Evolutionary conservation across 2,329 filamentous ascomycete species (phyloP).

Genomic region (Cylindrodendrum hubeiense): DNA sequence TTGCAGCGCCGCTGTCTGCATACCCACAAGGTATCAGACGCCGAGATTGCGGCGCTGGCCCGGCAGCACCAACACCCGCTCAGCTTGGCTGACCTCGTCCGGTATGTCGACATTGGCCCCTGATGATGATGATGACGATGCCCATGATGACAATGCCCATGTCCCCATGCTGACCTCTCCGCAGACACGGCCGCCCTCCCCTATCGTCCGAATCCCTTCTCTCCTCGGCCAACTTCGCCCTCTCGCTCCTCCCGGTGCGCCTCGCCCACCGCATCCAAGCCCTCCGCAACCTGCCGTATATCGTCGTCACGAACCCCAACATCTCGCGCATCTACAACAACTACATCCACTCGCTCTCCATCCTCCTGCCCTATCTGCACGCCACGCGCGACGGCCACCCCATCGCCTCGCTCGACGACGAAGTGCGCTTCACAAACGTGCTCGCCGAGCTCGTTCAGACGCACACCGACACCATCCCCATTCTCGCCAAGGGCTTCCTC

Average conservation of each 20-base stretch:
- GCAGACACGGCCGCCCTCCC: slow-evolving; percentile 82
- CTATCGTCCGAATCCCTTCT: slow-evolving; percentile 84
- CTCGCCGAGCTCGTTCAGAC: slow-evolving; percentile 96
- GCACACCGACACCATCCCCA: slow-evolving; percentile 93
- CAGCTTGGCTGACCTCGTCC: slow-evolving; percentile 89
- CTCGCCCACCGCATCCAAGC: slow-evolving; percentile 95
- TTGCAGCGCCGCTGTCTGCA: slow-evolving; percentile 30
- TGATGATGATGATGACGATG: not conserved
- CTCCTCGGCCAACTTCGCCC: slow-evolving; percentile 94
- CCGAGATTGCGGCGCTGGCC: slow-evolving; percentile 83
- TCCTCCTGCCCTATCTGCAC: slow-evolving; percentile 82
- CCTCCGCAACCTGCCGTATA: slow-evolving; percentile 93
- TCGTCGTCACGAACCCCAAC: slow-evolving; percentile 97
- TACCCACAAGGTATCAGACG: slow-evolving; percentile 67
- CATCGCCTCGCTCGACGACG: slow-evolving; percentile 79
- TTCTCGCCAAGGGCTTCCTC: slow-evolving; percentile 90
- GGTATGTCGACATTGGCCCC: slow-evolving; percentile 62
- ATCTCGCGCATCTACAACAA: slow-evolving; percentile 96
- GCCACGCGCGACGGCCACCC: slow-evolving; percentile 59
- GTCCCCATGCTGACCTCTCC: not conserved
- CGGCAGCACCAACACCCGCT: slow-evolving; percentile 83
- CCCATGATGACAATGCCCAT: not conserved
- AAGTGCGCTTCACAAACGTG: slow-evolving; percentile 90
- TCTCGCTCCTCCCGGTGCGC: slow-evolving; percentile 90
- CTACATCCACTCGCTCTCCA: slow-evolving; percentile 93